Conservation (phyloP, 2,329 filamentous ascomycete species). For the Fusarium metavorans region DNA sequence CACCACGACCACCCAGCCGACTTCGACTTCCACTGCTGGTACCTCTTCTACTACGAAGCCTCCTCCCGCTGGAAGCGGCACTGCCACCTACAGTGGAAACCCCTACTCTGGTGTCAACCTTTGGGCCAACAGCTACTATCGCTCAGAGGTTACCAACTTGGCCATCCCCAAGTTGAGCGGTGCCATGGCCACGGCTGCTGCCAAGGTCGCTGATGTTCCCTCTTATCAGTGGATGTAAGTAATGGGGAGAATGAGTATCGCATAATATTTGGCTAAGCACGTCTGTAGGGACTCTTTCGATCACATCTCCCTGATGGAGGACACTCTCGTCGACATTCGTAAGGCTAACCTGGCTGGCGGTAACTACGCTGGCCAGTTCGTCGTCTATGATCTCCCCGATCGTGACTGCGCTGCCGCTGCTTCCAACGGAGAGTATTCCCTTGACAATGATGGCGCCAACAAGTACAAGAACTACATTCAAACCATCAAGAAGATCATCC, state of each 20-base stretch:
- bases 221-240: constrained; percentile 66
- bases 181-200: constrained; percentile 64
- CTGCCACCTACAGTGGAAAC: constrained; percentile 64
- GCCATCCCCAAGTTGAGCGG: constrained; percentile 73
- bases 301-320: constrained; percentile 60
- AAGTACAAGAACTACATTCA: constrained; percentile 70
- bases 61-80: constrained; percentile 48
- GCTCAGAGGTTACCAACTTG: constrained; percentile 64
- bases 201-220: constrained; percentile 64
- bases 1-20: constrained; percentile 19
- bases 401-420: constrained; percentile 69
- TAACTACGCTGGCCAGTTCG: constrained; percentile 62
- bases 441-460: constrained; percentile 62
- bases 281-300: constrained; percentile 59
- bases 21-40: constrained; percentile 10
- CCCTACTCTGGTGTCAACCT: constrained; percentile 62
- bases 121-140: constrained; percentile 68
- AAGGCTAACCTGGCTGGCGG: constrained; percentile 51
- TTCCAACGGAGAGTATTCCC: constrained; percentile 67
- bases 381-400: constrained; percentile 69
- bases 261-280: constrained; percentile 11
- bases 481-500: constrained; percentile 56
- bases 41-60: constrained; percentile 35
- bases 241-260: fast-evolving
- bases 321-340: constrained; percentile 59